A percentile compares a stretch with the other conserved stretches of the same genome.
These are phyloP conservation scores for Geosiphon pyriformis DNA, from an alignment of 192 early-diverging fungal species.

Conservation along the genomic window DNA sequence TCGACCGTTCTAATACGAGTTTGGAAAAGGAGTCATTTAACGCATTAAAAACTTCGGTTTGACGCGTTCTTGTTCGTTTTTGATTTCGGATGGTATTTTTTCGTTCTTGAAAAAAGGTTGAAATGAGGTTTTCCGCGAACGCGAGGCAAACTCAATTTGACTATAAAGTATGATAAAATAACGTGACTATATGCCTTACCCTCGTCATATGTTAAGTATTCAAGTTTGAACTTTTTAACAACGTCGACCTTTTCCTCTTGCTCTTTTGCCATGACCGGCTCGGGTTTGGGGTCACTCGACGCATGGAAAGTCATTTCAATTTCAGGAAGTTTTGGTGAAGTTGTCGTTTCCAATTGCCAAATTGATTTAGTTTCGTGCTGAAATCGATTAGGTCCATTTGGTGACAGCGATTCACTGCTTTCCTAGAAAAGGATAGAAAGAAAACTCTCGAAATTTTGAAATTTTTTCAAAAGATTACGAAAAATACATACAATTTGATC, in stretches of 20 bases:
- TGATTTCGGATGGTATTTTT: slow-evolving; percentile 8
- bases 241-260: neutral
- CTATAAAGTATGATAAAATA: neutral
- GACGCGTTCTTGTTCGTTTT: slow-evolving; percentile 5
- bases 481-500: slow-evolving; percentile 15
- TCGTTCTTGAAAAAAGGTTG: neutral
- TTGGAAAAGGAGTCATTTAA: slow-evolving; percentile 9
- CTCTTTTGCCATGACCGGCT: too few species aligned
- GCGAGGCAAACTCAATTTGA: neutral
- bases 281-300: too few species aligned
- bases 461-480: neutral
- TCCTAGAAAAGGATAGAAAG: neutral
- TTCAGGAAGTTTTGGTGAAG: too few species aligned
- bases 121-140: too few species aligned
- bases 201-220: slow-evolving; percentile 9
- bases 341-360: neutral
- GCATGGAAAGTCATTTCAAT: too few species aligned
- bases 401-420: neutral
- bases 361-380: neutral
- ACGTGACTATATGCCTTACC: neutral
- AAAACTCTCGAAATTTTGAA: neutral
- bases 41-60: slow-evolving; percentile 6
- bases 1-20: neutral
- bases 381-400: neutral
- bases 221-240: neutral